Evolutionary conservation across 2,329 filamentous ascomycete genomes (phyloP).

Genomic region (Didymella arachidicola): DNA sequence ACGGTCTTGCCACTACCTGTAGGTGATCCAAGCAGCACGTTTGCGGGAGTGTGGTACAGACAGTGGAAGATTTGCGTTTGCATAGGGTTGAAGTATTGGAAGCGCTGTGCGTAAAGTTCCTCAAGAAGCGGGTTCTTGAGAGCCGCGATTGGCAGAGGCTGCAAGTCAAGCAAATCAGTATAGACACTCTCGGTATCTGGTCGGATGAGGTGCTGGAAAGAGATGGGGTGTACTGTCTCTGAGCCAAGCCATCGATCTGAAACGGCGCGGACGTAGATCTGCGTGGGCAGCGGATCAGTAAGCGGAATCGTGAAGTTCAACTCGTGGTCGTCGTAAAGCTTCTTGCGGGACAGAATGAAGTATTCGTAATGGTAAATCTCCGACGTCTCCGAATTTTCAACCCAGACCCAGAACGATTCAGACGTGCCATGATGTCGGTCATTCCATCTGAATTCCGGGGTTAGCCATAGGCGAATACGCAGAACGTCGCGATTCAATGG

Average conservation of each 20-base stretch:
- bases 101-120: constrained; percentile 85
- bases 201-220: constrained; percentile 96
- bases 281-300: constrained; percentile 88
- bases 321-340: constrained; percentile 95
- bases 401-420: constrained; percentile 98
- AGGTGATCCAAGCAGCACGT: constrained; percentile 92
- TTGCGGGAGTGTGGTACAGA: constrained; percentile 88
- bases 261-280: constrained; percentile 94
- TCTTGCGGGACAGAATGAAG: constrained; percentile 89
- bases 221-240: constrained; percentile 93
- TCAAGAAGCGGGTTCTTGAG: constrained; percentile 87
- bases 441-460: constrained; percentile 93
- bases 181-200: constrained; percentile 98
- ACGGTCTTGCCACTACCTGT: constrained; percentile 98
- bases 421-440: constrained; percentile 92
- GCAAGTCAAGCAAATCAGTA: constrained; percentile 89
- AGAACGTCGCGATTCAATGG: constrained; percentile 94
- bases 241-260: constrained; percentile 97
- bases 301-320: constrained; percentile 97
- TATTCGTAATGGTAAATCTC: constrained; percentile 98
- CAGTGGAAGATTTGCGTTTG: constrained; percentile 99
- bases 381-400: constrained; percentile 96
- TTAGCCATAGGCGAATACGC: constrained; percentile 85
- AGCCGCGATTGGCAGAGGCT: constrained; percentile 85
- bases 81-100: constrained; percentile 99